phyloP scores from a whole-genome alignment of 108 stramenopile species.

The Fistulifera solaris region DNA sequence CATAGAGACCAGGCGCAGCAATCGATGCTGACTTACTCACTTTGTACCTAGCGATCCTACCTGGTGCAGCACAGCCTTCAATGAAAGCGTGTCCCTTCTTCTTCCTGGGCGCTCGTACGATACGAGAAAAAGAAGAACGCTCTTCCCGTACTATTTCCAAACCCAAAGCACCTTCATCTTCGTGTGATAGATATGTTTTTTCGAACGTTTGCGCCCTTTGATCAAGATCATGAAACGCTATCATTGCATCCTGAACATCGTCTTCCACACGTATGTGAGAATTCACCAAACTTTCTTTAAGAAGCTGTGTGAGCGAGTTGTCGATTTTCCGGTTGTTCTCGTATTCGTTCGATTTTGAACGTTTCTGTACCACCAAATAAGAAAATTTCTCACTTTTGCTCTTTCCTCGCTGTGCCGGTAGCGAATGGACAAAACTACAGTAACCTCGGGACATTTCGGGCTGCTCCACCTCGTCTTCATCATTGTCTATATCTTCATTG shows the following conservation, averaged over 20 bases:
- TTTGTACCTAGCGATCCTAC: conserved; percentile 51
- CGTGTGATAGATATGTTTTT: conserved; percentile 37
- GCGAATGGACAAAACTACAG: conserved; percentile 81
- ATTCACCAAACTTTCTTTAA: background rate
- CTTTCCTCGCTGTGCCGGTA: conserved; percentile 43
- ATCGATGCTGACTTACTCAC: conserved; percentile 33
- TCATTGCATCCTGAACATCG: background rate
- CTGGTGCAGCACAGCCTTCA: conserved; percentile 59
- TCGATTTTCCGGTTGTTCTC: background rate
- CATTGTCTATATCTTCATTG: conserved; percentile 21
- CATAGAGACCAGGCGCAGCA: conserved; percentile 61
- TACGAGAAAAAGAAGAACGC: conserved; percentile 47
- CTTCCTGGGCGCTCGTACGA: conserved; percentile 72
- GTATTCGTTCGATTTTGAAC: conserved; percentile 12
- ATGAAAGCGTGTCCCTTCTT: conserved; percentile 66
- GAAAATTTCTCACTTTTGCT: conserved; percentile 69
- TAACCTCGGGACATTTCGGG: conserved; percentile 17
- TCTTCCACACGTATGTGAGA: background rate
- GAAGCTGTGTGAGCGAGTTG: background rate
- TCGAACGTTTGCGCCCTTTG: conserved; percentile 12
- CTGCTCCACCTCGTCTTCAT: conserved; percentile 18
- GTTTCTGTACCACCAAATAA: conserved; percentile 75
- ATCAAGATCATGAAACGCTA: conserved; percentile 7
- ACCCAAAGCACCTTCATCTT: conserved; percentile 42
- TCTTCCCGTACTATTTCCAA: conserved; percentile 61